Conservation (phyloP, 192 early-diverging fungal genomes). For the Coemansia furcata region DNA sequence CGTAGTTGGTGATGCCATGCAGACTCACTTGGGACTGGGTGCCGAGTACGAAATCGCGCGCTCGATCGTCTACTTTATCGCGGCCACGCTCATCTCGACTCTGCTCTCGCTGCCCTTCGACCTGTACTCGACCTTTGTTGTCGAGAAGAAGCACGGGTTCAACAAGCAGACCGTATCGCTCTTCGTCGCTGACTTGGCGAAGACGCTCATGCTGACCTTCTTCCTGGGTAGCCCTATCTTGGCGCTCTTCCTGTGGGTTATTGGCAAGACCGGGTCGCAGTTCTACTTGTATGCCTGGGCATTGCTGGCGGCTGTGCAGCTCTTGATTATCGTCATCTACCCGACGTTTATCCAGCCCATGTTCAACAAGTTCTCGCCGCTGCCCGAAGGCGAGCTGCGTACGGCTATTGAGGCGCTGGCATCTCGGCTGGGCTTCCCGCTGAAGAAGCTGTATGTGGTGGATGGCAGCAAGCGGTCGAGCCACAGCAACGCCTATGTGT, state of each 20-base stretch:
- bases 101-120: slow-evolving; percentile 74
- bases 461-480: slow-evolving; percentile 89
- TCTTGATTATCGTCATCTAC: slow-evolving; percentile 76
- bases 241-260: slow-evolving; percentile 77
- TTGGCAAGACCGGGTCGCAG: slow-evolving; percentile 72
- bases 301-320: slow-evolving; percentile 75
- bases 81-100: slow-evolving; percentile 59
- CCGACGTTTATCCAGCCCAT: slow-evolving; percentile 97
- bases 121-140: slow-evolving; percentile 90
- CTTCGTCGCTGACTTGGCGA: slow-evolving; percentile 78
- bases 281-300: slow-evolving; percentile 94
- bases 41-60: slow-evolving; percentile 79
- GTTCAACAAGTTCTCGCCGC: slow-evolving; percentile 92
- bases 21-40: slow-evolving; percentile 55
- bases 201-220: slow-evolving; percentile 63
- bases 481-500: slow-evolving; percentile 97
- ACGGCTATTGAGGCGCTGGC: slow-evolving; percentile 80
- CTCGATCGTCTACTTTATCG: slow-evolving; percentile 73
- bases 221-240: slow-evolving; percentile 79
- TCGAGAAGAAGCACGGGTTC: slow-evolving; percentile 93
- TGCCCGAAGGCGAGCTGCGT: slow-evolving; percentile 79
- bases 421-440: slow-evolving; percentile 77
- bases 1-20: slow-evolving; percentile 55
- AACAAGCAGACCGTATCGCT: slow-evolving; percentile 87
- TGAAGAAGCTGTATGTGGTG: slow-evolving; percentile 94